These are phyloP conservation scores for Lasiosphaeria ovina DNA, from an alignment of 495 filamentous ascomycete species.

Conservation along the genomic window DNA sequence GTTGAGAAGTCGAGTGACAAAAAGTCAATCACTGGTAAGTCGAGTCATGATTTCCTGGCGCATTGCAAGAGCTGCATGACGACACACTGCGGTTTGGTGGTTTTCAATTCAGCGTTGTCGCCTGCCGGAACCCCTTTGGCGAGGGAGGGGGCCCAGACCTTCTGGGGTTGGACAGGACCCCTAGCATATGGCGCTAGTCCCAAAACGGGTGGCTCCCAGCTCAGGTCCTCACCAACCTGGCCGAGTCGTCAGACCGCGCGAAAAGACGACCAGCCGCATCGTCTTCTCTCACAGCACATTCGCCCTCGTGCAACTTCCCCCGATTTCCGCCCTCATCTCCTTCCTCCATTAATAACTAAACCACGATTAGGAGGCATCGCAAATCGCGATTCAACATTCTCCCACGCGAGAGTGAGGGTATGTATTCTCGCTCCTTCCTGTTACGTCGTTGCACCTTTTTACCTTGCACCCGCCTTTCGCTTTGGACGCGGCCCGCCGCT, in stretches of 20 bases:
- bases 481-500: too few species aligned
- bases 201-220: slow-evolving; percentile 13
- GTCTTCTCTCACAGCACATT: slow-evolving; percentile 15
- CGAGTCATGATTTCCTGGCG: background rate
- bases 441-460: background rate
- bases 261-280: slow-evolving; percentile 31
- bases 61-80: background rate
- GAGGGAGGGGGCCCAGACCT: slow-evolving; percentile 2
- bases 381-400: slow-evolving; percentile 12
- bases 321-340: slow-evolving; percentile 10
- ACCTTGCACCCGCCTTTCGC: background rate
- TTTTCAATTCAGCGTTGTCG: slow-evolving; percentile 1
- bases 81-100: background rate
- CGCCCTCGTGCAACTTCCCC: slow-evolving; percentile 13
- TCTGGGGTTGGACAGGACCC: background rate
- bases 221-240: slow-evolving; percentile 22
- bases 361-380: slow-evolving; percentile 17
- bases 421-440: slow-evolving; percentile 7
- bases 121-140: background rate
- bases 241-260: slow-evolving; percentile 28
- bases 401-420: slow-evolving; percentile 22
- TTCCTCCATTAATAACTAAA: slow-evolving; percentile 6
- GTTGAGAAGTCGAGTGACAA: background rate
- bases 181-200: slow-evolving; percentile 19
- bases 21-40: background rate